A percentile compares a stretch with the other conserved stretches of the same genome.
phyloP scores from a whole-genome alignment of 495 filamentous ascomycete genomes.

The Podospora didyma region DNA sequence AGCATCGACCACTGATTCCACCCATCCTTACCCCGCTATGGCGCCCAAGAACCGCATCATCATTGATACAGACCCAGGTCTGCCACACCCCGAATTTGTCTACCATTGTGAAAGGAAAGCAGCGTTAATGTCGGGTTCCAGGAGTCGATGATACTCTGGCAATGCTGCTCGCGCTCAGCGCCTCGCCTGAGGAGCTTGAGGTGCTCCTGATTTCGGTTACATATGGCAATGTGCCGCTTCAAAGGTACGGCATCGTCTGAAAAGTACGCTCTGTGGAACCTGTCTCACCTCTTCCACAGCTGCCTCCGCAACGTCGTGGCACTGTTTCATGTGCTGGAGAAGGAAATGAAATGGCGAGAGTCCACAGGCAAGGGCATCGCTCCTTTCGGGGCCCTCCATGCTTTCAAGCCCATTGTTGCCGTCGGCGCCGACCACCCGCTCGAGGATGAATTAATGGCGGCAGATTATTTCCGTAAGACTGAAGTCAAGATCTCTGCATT shows the following conservation, averaged over 20 bases:
- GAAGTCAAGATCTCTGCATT: neutral
- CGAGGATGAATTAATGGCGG: slow-evolving; percentile 76
- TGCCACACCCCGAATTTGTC: slow-evolving; percentile 7
- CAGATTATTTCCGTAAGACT: slow-evolving; percentile 80
- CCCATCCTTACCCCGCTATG: slow-evolving; percentile 31
- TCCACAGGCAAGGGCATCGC: slow-evolving; percentile 52
- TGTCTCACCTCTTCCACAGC: slow-evolving; percentile 39
- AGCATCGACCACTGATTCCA: neutral
- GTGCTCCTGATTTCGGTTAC: slow-evolving; percentile 85
- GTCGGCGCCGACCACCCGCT: slow-evolving; percentile 82
- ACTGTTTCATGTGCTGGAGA: slow-evolving; percentile 88
- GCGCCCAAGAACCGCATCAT: slow-evolving; percentile 70
- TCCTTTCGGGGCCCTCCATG: slow-evolving; percentile 64
- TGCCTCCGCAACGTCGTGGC: slow-evolving; percentile 87
- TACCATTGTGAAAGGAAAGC: neutral
- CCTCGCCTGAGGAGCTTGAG: slow-evolving; percentile 80
- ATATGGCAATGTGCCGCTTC: slow-evolving; percentile 86
- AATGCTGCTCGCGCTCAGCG: slow-evolving; percentile 74
- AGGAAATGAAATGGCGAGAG: slow-evolving; percentile 81
- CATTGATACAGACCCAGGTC: slow-evolving; percentile 87
- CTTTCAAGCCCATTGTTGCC: slow-evolving; percentile 74
- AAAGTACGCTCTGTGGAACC: slow-evolving; percentile 24
- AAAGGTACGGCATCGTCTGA: slow-evolving; percentile 44
- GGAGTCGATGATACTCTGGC: slow-evolving; percentile 93
- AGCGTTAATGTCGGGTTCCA: slow-evolving; percentile 20